Evolutionary conservation across 345 rosid species (phyloP).

Genomic region (Linum tenue): DNA sequence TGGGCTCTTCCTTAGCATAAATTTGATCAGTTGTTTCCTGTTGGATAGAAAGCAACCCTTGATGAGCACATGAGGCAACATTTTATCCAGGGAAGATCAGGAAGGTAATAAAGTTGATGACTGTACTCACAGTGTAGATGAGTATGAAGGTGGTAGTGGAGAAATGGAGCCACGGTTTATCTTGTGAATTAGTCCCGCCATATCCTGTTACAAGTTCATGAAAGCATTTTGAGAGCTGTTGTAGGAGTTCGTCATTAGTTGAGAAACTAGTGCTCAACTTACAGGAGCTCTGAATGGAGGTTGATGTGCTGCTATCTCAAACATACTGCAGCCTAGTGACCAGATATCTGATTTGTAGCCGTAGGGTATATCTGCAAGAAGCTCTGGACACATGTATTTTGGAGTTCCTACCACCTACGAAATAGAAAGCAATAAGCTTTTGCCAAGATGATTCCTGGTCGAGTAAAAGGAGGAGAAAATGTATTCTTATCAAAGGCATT

Average conservation of each 20-base stretch:
- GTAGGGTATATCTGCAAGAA: conserved; percentile 50
- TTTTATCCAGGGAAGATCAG: background rate
- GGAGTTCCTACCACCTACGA: conserved; percentile 49
- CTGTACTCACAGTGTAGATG: conserved; percentile 34
- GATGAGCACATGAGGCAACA: background rate
- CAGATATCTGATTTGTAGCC: conserved; percentile 53
- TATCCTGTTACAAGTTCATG: conserved; percentile 25
- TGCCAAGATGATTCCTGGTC: background rate
- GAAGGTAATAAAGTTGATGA: background rate
- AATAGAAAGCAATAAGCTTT: conserved; percentile 4
- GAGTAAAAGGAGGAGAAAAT: background rate
- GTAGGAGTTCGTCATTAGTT: background rate
- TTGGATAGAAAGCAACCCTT: conserved; percentile 5
- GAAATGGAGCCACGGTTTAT: conserved; percentile 42
- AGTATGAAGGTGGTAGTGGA: conserved; percentile 40
- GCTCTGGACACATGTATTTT: conserved; percentile 52
- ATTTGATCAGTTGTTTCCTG: conserved; percentile 45
- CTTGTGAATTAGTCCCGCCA: conserved; percentile 42
- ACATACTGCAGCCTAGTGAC: conserved; percentile 53
- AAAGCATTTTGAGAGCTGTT: background rate
- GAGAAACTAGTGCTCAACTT: conserved; percentile 8
- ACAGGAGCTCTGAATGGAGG: conserved; percentile 48
- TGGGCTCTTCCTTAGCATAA: conserved; percentile 44
- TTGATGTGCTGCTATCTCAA: conserved; percentile 51
- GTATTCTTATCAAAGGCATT: conserved; percentile 8